A percentile compares a stretch with the other conserved stretches of the same genome.
These are phyloP conservation scores for Isoetes engelmannii DNA, from an alignment of 83 land plant genomes.

Conservation along the genomic window DNA sequence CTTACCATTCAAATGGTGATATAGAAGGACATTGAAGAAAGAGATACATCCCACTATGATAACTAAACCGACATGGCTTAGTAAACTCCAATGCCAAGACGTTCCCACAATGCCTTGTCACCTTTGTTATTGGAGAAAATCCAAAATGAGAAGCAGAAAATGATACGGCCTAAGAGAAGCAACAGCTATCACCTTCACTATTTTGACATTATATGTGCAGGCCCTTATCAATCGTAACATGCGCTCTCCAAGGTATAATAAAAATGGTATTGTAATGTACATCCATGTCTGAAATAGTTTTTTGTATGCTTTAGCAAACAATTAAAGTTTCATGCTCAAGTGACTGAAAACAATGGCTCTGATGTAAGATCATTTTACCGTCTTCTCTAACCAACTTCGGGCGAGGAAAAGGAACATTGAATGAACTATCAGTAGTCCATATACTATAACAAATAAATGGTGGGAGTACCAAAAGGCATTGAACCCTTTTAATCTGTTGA, in stretches of 20 bases:
- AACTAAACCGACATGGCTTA: conserved; percentile 56
- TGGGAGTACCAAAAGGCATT: conserved; percentile 86
- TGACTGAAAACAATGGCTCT: neutral
- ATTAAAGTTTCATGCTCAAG: neutral
- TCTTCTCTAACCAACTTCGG: conserved; percentile 51
- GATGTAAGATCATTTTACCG: conserved; percentile 32
- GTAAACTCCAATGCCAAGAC: conserved; percentile 48
- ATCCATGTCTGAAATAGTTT: conserved; percentile 24
- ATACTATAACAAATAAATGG: conserved; percentile 62
- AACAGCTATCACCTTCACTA: conserved; percentile 4
- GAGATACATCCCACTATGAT: conserved; percentile 62
- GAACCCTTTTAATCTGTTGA: conserved; percentile 54
- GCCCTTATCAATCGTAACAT: conserved; percentile 15
- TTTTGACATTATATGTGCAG: conserved; percentile 8
- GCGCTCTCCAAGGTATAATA: conserved; percentile 22
- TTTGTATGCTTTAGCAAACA: neutral
- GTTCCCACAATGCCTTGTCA: conserved; percentile 48
- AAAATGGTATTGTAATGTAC: conserved; percentile 20
- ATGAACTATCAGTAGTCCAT: conserved; percentile 47
- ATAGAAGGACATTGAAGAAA: conserved; percentile 54
- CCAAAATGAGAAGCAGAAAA: neutral
- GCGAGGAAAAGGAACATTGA: conserved; percentile 51
- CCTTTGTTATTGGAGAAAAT: conserved; percentile 30
- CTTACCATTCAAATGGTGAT: conserved; percentile 60
- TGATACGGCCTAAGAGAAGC: too few relatives aligned